These are phyloP conservation scores for Pichia sp. DNA, from an alignment of 1,139 yeast genomes.

Conservation along the genomic window DNA sequence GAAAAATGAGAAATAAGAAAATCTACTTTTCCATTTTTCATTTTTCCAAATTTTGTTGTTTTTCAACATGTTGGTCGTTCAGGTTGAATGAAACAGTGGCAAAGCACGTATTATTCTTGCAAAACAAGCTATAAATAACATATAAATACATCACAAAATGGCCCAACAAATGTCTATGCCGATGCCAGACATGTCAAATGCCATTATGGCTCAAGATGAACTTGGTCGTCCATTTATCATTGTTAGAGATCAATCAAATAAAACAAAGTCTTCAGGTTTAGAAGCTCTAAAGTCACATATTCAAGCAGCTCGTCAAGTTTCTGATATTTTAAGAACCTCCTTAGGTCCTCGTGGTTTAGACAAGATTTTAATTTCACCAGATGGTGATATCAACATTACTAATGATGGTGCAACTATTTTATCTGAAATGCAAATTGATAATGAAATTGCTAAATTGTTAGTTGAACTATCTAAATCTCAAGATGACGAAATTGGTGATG, in stretches of 20 bases:
- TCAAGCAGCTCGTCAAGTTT: slow-evolving; percentile 92
- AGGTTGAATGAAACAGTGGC: not conserved
- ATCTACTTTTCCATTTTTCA: not conserved
- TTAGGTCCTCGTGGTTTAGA: slow-evolving; percentile 98
- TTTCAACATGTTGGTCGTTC: not conserved
- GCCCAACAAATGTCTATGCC: slow-evolving; percentile 42
- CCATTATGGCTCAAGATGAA: slow-evolving; percentile 97
- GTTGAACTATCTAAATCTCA: slow-evolving; percentile 94
- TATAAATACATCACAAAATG: slow-evolving; percentile 2
- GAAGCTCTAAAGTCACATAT: slow-evolving; percentile 96
- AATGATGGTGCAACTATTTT: slow-evolving; percentile 98
- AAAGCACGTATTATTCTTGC: not conserved
- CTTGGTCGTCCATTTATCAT: slow-evolving; percentile 98
- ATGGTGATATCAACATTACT: slow-evolving; percentile 96
- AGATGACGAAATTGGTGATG: slow-evolving; percentile 98
- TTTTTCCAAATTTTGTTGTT: not conserved
- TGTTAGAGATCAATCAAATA: slow-evolving; percentile 93
- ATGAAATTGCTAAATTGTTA: slow-evolving; percentile 89
- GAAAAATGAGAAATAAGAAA: not conserved
- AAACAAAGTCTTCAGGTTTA: slow-evolving; percentile 84
- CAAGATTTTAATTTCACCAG: slow-evolving; percentile 85
- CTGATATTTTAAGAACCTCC: slow-evolving; percentile 85
- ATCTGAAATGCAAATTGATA: slow-evolving; percentile 92
- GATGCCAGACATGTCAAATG: slow-evolving; percentile 94
- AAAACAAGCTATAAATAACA: not conserved